A percentile compares a stretch with the other conserved stretches of the same genome.
phyloP scores from a whole-genome alignment of 108 stramenopile genomes.

The Licmophora abbreviata region DNA sequence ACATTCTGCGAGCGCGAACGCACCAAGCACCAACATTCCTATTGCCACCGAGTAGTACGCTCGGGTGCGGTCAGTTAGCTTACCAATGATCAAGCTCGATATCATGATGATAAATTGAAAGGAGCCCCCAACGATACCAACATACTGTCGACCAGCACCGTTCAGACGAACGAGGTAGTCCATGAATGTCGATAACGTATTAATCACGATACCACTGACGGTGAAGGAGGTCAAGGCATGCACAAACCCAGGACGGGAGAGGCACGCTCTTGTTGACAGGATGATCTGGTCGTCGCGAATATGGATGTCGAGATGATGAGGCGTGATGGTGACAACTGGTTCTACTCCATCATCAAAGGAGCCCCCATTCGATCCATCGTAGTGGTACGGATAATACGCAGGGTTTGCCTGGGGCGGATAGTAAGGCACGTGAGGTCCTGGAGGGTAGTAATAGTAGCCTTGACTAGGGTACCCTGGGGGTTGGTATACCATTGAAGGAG shows the following conservation, averaged over 20 bases:
- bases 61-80: slow-evolving; percentile 41
- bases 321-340: slow-evolving; percentile 61
- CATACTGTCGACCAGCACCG: slow-evolving; percentile 61
- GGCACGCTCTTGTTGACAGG: slow-evolving; percentile 67
- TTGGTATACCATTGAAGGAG: too few species aligned
- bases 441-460: slow-evolving; percentile 12
- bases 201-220: slow-evolving; percentile 71
- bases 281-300: slow-evolving; percentile 84
- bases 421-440: slow-evolving; percentile 8
- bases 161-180: slow-evolving; percentile 69
- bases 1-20: slow-evolving; percentile 80
- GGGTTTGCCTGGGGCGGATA: slow-evolving; percentile 2
- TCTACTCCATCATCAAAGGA: slow-evolving; percentile 60
- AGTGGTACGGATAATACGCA: not conserved
- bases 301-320: slow-evolving; percentile 74
- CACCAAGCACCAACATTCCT: slow-evolving; percentile 68
- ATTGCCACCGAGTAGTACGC: slow-evolving; percentile 63
- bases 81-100: slow-evolving; percentile 62
- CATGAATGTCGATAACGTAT: slow-evolving; percentile 75
- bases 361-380: not conserved
- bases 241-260: slow-evolving; percentile 66
- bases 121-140: slow-evolving; percentile 72
- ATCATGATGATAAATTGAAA: slow-evolving; percentile 71
- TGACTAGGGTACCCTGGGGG: slow-evolving; percentile 5
- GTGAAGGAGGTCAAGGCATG: slow-evolving; percentile 69